Percentiles rank a stretch among this genome's conserved stretches.
phyloP scores from a whole-genome alignment of 257 asterid genomes.

The Solanum microdontum region DNA sequence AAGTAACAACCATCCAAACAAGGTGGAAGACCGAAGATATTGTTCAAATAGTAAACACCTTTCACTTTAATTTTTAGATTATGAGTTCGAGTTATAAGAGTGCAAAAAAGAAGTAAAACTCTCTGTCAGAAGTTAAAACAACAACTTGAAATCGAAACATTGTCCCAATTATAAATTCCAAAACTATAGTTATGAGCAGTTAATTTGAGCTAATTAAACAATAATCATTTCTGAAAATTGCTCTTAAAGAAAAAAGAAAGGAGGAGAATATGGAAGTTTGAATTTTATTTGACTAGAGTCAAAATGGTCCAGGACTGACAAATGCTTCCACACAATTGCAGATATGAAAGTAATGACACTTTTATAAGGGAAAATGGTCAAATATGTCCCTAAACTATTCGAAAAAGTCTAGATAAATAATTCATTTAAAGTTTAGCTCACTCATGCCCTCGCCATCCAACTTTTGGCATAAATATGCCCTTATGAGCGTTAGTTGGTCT shows the following conservation, averaged over 20 bases:
- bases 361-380: too few species aligned
- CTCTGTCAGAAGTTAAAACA: fast-evolving
- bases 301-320: neutral
- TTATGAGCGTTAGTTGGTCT: too few species aligned
- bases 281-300: neutral
- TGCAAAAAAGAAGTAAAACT: too few species aligned
- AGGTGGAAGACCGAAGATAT: neutral
- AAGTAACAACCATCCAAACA: neutral
- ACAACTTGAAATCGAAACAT: neutral
- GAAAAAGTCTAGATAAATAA: too few species aligned
- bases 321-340: neutral
- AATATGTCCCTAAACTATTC: too few species aligned
- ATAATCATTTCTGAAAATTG: neutral
- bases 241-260: neutral
- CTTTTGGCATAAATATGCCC: too few species aligned
- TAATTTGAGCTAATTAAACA: neutral
- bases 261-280: neutral
- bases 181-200: neutral
- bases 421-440: too few species aligned
- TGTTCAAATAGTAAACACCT: too few species aligned
- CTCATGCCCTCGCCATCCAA: too few species aligned
- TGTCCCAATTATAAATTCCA: neutral
- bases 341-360: neutral
- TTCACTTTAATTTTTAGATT: too few species aligned
- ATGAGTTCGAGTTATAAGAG: too few species aligned